Percentiles rank a stretch among this genome's conserved stretches.
Conservation (phyloP, 768 basidiomycete genomes). For the Tulasnella sp. region DNA sequence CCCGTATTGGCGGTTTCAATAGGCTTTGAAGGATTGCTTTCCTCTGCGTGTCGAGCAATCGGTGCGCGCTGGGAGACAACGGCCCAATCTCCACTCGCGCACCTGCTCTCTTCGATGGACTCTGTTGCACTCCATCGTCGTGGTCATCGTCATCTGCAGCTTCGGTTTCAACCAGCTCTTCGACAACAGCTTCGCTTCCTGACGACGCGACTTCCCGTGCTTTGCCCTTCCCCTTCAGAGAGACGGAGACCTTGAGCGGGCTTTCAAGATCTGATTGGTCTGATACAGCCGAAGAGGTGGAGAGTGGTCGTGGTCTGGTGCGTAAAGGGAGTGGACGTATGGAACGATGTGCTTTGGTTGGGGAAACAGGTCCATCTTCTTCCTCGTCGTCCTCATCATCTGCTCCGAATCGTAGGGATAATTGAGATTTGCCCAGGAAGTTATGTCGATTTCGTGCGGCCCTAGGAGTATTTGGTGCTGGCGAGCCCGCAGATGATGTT, state of each 20-base stretch:
- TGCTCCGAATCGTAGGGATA: background rate
- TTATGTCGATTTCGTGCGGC: background rate
- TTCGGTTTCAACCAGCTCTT: background rate
- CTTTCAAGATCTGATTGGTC: background rate
- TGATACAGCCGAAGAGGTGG: background rate
- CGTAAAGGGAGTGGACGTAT: background rate
- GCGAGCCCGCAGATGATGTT: background rate
- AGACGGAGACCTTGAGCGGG: background rate
- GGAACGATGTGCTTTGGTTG: background rate
- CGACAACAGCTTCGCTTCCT: background rate
- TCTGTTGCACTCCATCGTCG: background rate
- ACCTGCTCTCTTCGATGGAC: background rate
- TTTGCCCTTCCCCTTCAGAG: background rate
- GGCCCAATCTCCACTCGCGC: background rate
- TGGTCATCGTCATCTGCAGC: background rate
- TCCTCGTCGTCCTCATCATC: background rate
- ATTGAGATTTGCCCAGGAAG: background rate
- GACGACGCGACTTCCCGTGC: background rate
- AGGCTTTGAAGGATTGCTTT: slow-evolving; percentile 9
- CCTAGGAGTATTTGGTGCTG: background rate
- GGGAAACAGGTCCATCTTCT: background rate
- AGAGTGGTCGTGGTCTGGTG: background rate
- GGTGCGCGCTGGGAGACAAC: background rate
- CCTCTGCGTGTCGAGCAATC: background rate
- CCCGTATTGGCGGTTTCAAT: background rate